Conservation (phyloP, 1,284 basidiomycete genomes). For the Sanghuangporus weigelae region DNA sequence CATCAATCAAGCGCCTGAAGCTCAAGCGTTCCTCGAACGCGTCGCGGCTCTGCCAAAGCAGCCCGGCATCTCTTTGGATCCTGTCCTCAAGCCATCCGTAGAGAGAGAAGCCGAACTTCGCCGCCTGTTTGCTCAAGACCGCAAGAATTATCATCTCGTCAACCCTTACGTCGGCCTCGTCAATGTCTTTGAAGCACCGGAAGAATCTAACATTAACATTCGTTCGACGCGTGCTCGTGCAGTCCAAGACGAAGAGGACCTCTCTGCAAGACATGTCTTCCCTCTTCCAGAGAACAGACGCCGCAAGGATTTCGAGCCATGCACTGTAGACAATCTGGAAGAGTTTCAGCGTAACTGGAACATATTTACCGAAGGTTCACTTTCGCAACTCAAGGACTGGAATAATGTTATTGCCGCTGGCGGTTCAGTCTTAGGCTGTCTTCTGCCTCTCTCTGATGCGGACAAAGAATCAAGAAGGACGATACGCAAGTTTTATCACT, state of each 20-base stretch:
- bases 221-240: constrained; percentile 40
- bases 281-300: constrained; percentile 34
- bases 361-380: constrained; percentile 21
- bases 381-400: constrained; percentile 19
- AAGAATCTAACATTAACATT: constrained; percentile 27
- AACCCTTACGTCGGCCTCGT: constrained; percentile 51
- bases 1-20: constrained; percentile 27
- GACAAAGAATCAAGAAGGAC: constrained; percentile 46
- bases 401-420: constrained; percentile 48
- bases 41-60: constrained; percentile 35
- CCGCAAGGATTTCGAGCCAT: constrained; percentile 33
- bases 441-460: constrained; percentile 42
- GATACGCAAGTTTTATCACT: constrained; percentile 51
- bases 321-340: constrained; percentile 16
- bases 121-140: constrained; percentile 49
- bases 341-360: constrained; percentile 19
- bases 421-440: constrained; percentile 50
- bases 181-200: constrained; percentile 46
- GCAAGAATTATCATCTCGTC: constrained; percentile 34
- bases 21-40: constrained; percentile 37
- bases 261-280: constrained; percentile 40
- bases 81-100: constrained; percentile 43
- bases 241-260: constrained; percentile 34
- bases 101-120: constrained; percentile 49
- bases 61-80: constrained; percentile 35